Conservation (phyloP, 164 flowering plant genomes). For the Aristolochia fimbriata region DNA sequence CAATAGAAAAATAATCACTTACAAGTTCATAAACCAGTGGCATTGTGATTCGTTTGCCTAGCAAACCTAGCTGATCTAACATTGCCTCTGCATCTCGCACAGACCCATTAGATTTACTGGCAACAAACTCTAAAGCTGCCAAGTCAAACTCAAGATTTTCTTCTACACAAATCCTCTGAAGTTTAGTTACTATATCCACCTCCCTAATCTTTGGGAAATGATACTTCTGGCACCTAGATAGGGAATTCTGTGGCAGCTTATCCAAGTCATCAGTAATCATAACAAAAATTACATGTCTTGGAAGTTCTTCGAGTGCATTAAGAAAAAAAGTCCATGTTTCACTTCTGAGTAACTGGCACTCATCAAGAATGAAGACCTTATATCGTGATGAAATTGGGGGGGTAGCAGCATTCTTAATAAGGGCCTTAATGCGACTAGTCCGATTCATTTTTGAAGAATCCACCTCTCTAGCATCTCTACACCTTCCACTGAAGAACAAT, state of each 20-base stretch:
- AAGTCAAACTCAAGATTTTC: conserved; percentile 64
- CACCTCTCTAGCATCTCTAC: conserved; percentile 56
- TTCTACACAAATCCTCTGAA: conserved; percentile 46
- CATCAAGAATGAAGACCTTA: conserved; percentile 68
- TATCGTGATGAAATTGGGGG: conserved; percentile 66
- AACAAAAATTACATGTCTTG: conserved; percentile 61
- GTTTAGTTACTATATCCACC: conserved; percentile 40
- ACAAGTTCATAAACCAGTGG: conserved; percentile 73
- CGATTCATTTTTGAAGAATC: conserved; percentile 57
- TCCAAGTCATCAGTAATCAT: conserved; percentile 71
- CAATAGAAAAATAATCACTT: conserved; percentile 18
- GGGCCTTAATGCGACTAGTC: conserved; percentile 32
- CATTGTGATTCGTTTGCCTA: conserved; percentile 65
- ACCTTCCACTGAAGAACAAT: conserved; percentile 52
- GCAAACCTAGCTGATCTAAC: conserved; percentile 91
- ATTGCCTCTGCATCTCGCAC: conserved; percentile 90
- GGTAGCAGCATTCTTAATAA: conserved; percentile 39
- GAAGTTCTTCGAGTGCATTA: conserved; percentile 44
- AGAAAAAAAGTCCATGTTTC: conserved; percentile 66
- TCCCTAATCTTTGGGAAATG: conserved; percentile 73
- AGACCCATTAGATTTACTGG: conserved; percentile 74
- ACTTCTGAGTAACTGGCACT: conserved; percentile 62
- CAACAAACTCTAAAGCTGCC: conserved; percentile 67
- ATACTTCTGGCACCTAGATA: conserved; percentile 63
- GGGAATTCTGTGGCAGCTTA: conserved; percentile 53